phyloP scores from a whole-genome alignment of 2,329 filamentous ascomycete species.

The Mycosphaerella sp. region DNA sequence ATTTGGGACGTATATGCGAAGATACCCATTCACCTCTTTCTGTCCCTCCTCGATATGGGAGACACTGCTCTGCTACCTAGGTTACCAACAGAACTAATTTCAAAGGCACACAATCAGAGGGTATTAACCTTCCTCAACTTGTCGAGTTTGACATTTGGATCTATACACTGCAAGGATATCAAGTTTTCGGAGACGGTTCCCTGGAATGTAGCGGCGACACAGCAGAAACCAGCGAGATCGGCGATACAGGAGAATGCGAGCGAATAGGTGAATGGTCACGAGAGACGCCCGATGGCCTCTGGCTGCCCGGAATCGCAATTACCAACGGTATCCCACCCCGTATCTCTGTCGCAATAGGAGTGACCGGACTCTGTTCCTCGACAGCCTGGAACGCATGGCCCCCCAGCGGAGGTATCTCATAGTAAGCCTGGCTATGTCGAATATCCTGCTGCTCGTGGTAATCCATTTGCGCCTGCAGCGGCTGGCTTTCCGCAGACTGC shows the following conservation, averaged over 20 bases:
- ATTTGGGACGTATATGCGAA: background rate
- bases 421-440: slow-evolving; percentile 1
- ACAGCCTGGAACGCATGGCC: slow-evolving; percentile 8
- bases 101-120: too few species aligned
- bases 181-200: slow-evolving; percentile 4
- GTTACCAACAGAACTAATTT: too few species aligned
- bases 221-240: slow-evolving; percentile 15
- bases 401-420: background rate
- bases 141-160: background rate
- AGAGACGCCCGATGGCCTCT: slow-evolving; percentile 7
- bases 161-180: background rate
- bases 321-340: slow-evolving; percentile 1
- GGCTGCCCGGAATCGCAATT: slow-evolving; percentile 10
- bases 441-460: slow-evolving; percentile 1
- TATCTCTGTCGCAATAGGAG: slow-evolving; percentile 5
- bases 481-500: background rate
- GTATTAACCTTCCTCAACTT: too few species aligned
- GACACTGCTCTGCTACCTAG: too few species aligned
- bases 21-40: background rate
- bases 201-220: slow-evolving; percentile 11
- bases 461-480: background rate
- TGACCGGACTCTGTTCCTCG: slow-evolving; percentile 5
- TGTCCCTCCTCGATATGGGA: too few species aligned
- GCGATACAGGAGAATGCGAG: slow-evolving; percentile 15
- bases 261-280: slow-evolving; percentile 11